Evolutionary conservation across 2,329 filamentous ascomycete species (phyloP).

Genomic region (Hirsutella thompsonii): DNA sequence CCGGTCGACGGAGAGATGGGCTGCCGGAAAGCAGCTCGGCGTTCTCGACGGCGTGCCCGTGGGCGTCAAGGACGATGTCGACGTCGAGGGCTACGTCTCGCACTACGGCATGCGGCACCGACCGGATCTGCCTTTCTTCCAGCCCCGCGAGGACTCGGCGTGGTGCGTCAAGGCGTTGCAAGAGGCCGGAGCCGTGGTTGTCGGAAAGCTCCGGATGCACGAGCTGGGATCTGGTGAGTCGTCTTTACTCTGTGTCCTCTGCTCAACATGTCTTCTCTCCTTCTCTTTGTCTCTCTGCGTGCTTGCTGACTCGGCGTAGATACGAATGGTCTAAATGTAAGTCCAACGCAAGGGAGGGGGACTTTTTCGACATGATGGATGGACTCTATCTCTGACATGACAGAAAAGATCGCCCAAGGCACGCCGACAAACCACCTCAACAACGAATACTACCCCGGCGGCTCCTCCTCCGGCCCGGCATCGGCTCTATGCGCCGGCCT

Average conservation of each 20-base stretch:
- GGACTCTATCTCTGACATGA: no score
- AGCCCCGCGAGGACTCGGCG: slow-evolving; percentile 38
- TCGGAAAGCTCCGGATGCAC: slow-evolving; percentile 72
- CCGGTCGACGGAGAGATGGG: slow-evolving; percentile 62
- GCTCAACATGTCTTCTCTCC: no score
- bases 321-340: slow-evolving; percentile 68
- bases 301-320: no score
- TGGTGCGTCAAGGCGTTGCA: slow-evolving; percentile 63
- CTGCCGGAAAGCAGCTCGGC: slow-evolving; percentile 49
- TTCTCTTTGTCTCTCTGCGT: no score
- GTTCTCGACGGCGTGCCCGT: slow-evolving; percentile 73
- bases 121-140: slow-evolving; percentile 37
- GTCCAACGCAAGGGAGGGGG: no score
- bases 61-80: slow-evolving; percentile 71
- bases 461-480: slow-evolving; percentile 65
- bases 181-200: slow-evolving; percentile 60
- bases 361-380: no score
- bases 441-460: slow-evolving; percentile 63
- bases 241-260: not conserved
- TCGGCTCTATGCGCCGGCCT: slow-evolving; percentile 59
- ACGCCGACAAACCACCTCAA: slow-evolving; percentile 73
- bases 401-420: slow-evolving; percentile 44
- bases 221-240: slow-evolving; percentile 57
- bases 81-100: slow-evolving; percentile 56
- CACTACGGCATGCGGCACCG: slow-evolving; percentile 52